Evolutionary conservation across 2,329 filamentous ascomycete genomes (phyloP).

Genomic region (Calycina herbarum): DNA sequence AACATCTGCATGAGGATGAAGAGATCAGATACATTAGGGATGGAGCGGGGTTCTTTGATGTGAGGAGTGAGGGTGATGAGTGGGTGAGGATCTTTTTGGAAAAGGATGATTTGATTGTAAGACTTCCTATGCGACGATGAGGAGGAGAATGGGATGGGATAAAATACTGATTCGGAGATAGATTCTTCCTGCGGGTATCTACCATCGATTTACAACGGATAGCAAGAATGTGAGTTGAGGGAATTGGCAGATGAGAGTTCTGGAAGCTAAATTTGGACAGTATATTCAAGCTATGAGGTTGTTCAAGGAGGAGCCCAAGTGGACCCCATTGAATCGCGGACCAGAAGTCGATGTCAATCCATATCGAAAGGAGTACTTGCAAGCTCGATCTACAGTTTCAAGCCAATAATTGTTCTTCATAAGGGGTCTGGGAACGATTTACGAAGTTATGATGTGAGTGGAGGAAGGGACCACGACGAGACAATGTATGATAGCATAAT

Average conservation of each 20-base stretch:
- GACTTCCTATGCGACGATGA: conserved; percentile 8
- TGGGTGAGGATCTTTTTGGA: conserved; percentile 87
- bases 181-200: conserved; percentile 91
- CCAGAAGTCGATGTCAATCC: conserved; percentile 75
- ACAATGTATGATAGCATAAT: neutral
- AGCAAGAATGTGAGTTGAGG: conserved; percentile 72
- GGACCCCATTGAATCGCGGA: conserved; percentile 87
- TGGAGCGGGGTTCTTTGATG: conserved; percentile 90
- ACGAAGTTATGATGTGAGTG: neutral
- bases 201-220: conserved; percentile 96
- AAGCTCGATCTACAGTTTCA: conserved; percentile 22
- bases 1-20: conserved; percentile 97
- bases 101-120: conserved; percentile 77
- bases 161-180: conserved; percentile 22
- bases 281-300: conserved; percentile 94
- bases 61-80: conserved; percentile 75
- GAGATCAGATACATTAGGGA: conserved; percentile 94
- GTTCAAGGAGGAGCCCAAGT: conserved; percentile 98
- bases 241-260: conserved; percentile 6
- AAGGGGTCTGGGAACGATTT: neutral
- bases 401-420: conserved; percentile 7
- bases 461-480: neutral
- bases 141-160: neutral
- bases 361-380: conserved; percentile 76
- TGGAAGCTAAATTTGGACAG: conserved; percentile 46